Conservation (phyloP, 208 protist species). For the Acanthamoeba sp. region DNA sequence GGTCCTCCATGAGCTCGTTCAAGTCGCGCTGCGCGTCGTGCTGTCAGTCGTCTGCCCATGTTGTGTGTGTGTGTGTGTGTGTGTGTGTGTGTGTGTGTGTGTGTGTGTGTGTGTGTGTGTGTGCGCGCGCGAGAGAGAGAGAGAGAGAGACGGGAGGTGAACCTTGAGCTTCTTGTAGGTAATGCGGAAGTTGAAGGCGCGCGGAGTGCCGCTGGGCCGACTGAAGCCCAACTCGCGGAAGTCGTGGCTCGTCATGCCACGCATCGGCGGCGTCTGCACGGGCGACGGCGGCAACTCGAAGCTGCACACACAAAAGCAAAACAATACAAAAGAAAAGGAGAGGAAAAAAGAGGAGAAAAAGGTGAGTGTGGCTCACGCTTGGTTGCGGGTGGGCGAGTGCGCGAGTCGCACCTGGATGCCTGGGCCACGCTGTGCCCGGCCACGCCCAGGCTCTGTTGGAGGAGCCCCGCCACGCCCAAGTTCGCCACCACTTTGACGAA, state of each 20-base stretch:
- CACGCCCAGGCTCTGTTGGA: background rate
- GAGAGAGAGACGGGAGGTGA: too few species aligned
- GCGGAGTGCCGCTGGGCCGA: background rate
- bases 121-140: background rate
- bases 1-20: constrained; percentile 44
- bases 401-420: background rate
- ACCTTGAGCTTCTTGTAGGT: constrained; percentile 61
- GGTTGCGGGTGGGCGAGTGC: too few species aligned
- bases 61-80: too few species aligned
- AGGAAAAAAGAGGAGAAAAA: background rate
- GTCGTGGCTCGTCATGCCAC: background rate
- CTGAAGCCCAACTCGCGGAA: background rate
- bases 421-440: background rate
- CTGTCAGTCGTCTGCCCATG: too few species aligned
- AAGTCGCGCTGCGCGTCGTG: background rate
- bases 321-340: background rate
- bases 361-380: background rate
- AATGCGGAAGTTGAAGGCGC: constrained; percentile 16
- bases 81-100: too few species aligned
- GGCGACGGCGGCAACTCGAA: background rate
- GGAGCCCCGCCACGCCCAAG: background rate
- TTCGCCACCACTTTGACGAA: background rate
- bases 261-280: background rate
- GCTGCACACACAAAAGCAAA: background rate
- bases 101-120: too few species aligned